These are phyloP conservation scores for Beauveria scarabaeidicola DNA, from an alignment of 2,329 filamentous ascomycete species.

Conservation along the genomic window DNA sequence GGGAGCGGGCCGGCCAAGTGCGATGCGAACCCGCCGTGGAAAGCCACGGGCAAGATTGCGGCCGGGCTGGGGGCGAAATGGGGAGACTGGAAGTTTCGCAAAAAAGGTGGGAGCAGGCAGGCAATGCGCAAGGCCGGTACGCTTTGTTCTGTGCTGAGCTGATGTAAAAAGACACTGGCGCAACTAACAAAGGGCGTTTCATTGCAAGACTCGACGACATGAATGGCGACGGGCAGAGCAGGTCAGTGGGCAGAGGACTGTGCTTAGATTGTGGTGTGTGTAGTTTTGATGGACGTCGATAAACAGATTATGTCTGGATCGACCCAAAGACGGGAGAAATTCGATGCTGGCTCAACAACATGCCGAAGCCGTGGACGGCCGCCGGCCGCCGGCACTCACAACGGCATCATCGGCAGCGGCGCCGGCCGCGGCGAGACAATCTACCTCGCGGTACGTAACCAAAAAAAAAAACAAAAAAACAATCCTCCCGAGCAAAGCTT, in stretches of 20 bases:
- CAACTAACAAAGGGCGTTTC: not conserved
- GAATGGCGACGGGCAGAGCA: constrained; percentile 16
- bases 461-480: not conserved
- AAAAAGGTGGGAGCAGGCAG: constrained; percentile 7
- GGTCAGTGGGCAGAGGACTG: not conserved
- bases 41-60: constrained; percentile 11
- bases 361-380: constrained; percentile 12
- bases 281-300: not conserved
- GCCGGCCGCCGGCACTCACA: constrained; percentile 13
- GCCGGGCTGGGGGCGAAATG: constrained; percentile 7
- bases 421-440: constrained; percentile 6
- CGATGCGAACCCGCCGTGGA: constrained; percentile 1
- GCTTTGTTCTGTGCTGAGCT: not conserved
- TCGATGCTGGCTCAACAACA: constrained; percentile 15
- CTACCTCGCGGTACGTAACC: constrained; percentile 8
- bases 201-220: constrained; percentile 13
- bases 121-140: not conserved
- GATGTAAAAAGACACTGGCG: not conserved
- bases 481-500: too few species aligned
- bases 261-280: not conserved
- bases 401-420: constrained; percentile 13
- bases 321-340: constrained; percentile 12
- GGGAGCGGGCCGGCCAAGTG: not conserved
- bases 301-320: constrained; percentile 15
- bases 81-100: constrained; percentile 14